Evolutionary conservation across 164 flowering plant species (phyloP), one percentile per base, ranked within the genome.

Genomic region (Liriodendron chinense): DNA sequence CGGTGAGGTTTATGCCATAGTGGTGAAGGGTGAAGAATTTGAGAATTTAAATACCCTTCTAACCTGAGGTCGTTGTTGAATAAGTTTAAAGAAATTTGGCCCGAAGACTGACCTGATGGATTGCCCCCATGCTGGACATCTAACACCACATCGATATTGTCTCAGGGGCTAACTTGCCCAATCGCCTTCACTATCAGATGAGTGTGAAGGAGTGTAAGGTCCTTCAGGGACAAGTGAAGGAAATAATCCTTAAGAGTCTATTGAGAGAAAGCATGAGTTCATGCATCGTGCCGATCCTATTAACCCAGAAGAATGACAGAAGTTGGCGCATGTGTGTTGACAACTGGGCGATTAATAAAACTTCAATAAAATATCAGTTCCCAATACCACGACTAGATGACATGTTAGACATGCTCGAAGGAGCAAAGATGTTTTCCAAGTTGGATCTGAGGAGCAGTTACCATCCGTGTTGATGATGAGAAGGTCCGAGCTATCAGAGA

Each of bases 71-170:
- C 50, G 7, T 28, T 72, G 6, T 0, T 72, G 22, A 16, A 62
- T n/a, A 48, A 61, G 5, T 59, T 59, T 34, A 24, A 13, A 20
- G 68, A 72, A 10, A 9, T 71, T 1, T 59, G 61, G 56, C 50
- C 49, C 5, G 67, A 72, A 18, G 49, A 61, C 9, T 0, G 65
- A n/a, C 50, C 65, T 13, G 5, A 10, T n/a, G 50, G 65, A 1
- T 56, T 72, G 21, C 53, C 73, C 6, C 79, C 75, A 47, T 65
- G n/a, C 8, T 61, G 1, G 64, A 23, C 16, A 65, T 72, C 1
- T 47, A 77, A 16, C 70, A 71, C 14, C 34, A 20, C 1, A 71
- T 77, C 25, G 71, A 65, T 10, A 9, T 77, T 14, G 53, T 65
- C 0, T 69, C n/a, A 16, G 10, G 65, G 0, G 43, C 71, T 34